Conservation (phyloP, 2,329 filamentous ascomycete genomes). For the Fulvia fulva region DNA sequence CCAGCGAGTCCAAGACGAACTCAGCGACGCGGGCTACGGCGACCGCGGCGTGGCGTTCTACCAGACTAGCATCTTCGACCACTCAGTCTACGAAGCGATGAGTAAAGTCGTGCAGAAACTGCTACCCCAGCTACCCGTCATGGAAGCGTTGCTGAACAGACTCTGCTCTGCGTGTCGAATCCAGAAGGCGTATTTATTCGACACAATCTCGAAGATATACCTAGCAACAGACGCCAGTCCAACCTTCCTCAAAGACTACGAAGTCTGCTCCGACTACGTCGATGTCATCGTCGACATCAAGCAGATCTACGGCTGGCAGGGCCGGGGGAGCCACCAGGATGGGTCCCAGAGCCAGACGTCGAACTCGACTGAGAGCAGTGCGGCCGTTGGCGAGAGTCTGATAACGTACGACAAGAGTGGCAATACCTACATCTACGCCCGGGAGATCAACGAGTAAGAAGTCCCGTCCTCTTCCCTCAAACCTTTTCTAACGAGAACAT, state of each 20-base stretch:
- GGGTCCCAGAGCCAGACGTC: background rate
- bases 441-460: slow-evolving; percentile 64
- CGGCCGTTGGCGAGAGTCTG: slow-evolving; percentile 53
- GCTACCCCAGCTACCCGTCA: slow-evolving; percentile 84
- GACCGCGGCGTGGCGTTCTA: slow-evolving; percentile 94
- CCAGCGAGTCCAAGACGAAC: slow-evolving; percentile 91
- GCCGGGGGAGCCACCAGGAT: slow-evolving; percentile 5
- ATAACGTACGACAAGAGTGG: slow-evolving; percentile 58
- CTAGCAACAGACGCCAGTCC: slow-evolving; percentile 93
- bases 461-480: background rate
- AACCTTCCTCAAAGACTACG: slow-evolving; percentile 91
- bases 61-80: slow-evolving; percentile 96
- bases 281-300: slow-evolving; percentile 97
- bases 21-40: slow-evolving; percentile 88
- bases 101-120: slow-evolving; percentile 98
- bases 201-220: slow-evolving; percentile 97
- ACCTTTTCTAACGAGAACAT: too few species aligned
- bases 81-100: slow-evolving; percentile 97
- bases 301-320: slow-evolving; percentile 80
- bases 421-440: slow-evolving; percentile 59
- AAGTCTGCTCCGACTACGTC: slow-evolving; percentile 98
- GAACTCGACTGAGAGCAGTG: background rate
- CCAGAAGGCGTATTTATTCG: slow-evolving; percentile 97
- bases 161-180: slow-evolving; percentile 91
- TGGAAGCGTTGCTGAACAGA: slow-evolving; percentile 91